These are phyloP conservation scores for Phytophthora melonis DNA, from an alignment of 352 stramenopile species.

Conservation along the genomic window DNA sequence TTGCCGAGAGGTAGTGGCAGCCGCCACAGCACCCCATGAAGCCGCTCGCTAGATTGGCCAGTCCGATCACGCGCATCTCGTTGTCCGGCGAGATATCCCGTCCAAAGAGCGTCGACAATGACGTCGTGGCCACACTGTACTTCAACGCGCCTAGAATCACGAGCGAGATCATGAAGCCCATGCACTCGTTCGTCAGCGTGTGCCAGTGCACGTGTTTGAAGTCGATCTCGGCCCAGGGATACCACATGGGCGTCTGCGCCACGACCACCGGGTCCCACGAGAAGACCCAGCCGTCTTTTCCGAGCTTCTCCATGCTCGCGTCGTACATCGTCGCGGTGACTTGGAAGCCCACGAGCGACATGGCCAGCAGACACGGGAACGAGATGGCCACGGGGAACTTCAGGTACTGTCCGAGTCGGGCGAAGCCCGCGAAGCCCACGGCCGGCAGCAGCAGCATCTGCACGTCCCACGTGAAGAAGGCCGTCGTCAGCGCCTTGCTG, in stretches of 20 bases:
- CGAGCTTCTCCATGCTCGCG: slow-evolving; percentile 48
- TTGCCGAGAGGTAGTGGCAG: slow-evolving; percentile 84
- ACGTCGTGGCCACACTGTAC: slow-evolving; percentile 84
- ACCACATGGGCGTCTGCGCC: slow-evolving; percentile 79
- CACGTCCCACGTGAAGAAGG: slow-evolving; percentile 69
- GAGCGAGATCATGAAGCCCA: slow-evolving; percentile 71
- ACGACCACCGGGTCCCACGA: slow-evolving; percentile 72
- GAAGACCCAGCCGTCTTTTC: slow-evolving; percentile 65
- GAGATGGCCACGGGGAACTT: slow-evolving; percentile 75
- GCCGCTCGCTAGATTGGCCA: slow-evolving; percentile 76
- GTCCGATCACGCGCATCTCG: slow-evolving; percentile 83
- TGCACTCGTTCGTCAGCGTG: slow-evolving; percentile 64
- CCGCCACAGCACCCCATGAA: slow-evolving; percentile 75
- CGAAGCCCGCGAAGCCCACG: slow-evolving; percentile 64
- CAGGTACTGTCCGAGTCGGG: slow-evolving; percentile 64
- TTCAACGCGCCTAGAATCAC: slow-evolving; percentile 82
- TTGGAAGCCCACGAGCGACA: slow-evolving; percentile 74
- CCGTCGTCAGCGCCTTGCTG: slow-evolving; percentile 53
- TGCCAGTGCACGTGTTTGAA: slow-evolving; percentile 68
- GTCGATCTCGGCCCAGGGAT: slow-evolving; percentile 77
- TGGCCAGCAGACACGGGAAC: slow-evolving; percentile 71
- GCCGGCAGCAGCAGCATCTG: slow-evolving; percentile 67
- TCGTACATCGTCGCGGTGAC: slow-evolving; percentile 38
- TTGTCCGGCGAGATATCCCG: slow-evolving; percentile 82
- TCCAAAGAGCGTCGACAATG: slow-evolving; percentile 81